These are phyloP conservation scores for Penicillium sp. DNA, from an alignment of 2,329 filamentous ascomycete genomes.

Conservation along the genomic window DNA sequence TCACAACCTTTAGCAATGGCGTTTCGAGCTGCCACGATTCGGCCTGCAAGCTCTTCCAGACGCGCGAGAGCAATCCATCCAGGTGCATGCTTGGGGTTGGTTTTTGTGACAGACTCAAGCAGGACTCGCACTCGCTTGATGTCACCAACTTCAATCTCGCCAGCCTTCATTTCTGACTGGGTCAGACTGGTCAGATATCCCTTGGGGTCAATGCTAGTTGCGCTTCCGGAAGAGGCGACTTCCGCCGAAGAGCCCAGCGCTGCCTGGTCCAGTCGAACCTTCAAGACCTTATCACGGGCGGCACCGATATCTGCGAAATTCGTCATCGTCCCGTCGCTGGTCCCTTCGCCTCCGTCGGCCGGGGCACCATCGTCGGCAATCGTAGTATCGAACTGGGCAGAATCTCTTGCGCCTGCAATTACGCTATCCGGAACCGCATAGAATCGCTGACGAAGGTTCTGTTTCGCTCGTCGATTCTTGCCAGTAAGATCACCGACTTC, in stretches of 20 bases:
- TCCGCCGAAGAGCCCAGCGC: conserved; percentile 72
- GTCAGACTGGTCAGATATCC: conserved; percentile 93
- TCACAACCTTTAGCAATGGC: conserved; percentile 87
- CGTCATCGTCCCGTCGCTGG: conserved; percentile 82
- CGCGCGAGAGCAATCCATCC: conserved; percentile 95
- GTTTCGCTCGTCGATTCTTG: conserved; percentile 83
- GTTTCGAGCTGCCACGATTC: conserved; percentile 84
- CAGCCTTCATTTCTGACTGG: conserved; percentile 76
- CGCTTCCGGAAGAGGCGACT: conserved; percentile 69
- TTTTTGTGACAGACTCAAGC: conserved; percentile 95
- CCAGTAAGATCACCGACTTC: conserved; percentile 97
- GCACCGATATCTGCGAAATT: conserved; percentile 98
- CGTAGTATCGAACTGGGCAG: conserved; percentile 81
- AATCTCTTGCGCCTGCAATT: conserved; percentile 79
- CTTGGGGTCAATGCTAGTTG: conserved; percentile 90
- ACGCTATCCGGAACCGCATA: conserved; percentile 98
- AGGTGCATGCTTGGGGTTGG: conserved; percentile 90
- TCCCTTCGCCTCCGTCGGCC: conserved; percentile 48
- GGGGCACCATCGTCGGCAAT: conserved; percentile 76
- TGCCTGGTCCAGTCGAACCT: conserved; percentile 90
- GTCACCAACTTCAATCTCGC: conserved; percentile 85
- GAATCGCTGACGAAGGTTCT: conserved; percentile 80
- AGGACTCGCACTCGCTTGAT: conserved; percentile 91
- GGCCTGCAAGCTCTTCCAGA: conserved; percentile 89
- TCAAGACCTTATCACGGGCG: conserved; percentile 91